phyloP scores from a whole-genome alignment of 1,284 basidiomycete species.

The Ceratobasidium sp. region DNA sequence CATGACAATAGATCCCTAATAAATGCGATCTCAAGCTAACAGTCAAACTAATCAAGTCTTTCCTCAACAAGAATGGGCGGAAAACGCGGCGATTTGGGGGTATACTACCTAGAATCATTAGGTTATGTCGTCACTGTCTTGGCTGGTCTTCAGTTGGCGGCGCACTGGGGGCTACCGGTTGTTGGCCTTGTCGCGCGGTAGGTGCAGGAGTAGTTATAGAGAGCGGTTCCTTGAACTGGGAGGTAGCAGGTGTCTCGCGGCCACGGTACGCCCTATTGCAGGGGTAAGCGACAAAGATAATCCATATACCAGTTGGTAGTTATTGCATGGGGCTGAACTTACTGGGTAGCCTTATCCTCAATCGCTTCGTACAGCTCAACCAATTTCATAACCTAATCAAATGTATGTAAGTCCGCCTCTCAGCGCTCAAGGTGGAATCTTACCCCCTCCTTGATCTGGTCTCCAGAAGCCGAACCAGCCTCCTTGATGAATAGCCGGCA shows the following conservation, averaged over 20 bases:
- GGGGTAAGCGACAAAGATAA: not conserved
- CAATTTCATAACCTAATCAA: constrained; percentile 17
- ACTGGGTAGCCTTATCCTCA: constrained; percentile 35
- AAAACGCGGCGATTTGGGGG: not conserved
- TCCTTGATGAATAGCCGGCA: constrained; percentile 30
- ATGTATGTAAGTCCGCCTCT: not conserved
- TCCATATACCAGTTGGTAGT: not conserved
- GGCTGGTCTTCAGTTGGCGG: not conserved
- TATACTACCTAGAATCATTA: not conserved
- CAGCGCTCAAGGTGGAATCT: not conserved
- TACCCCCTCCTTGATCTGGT: constrained; percentile 20
- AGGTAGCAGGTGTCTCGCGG: not conserved
- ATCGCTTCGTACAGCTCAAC: constrained; percentile 31
- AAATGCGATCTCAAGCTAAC: not conserved
- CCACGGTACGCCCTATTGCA: not conserved
- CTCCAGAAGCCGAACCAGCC: not conserved
- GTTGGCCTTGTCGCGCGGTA: not conserved
- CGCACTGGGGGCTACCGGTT: not conserved
- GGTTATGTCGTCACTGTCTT: not conserved
- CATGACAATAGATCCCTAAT: not conserved
- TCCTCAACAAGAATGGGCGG: too few species aligned
- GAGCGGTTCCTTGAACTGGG: not conserved
- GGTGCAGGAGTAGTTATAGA: not conserved
- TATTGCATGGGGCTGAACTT: not conserved
- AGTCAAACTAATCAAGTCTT: not conserved